phyloP scores from a whole-genome alignment of 2,329 filamentous ascomycete species.

The Xylariomycetidae sp. region DNA sequence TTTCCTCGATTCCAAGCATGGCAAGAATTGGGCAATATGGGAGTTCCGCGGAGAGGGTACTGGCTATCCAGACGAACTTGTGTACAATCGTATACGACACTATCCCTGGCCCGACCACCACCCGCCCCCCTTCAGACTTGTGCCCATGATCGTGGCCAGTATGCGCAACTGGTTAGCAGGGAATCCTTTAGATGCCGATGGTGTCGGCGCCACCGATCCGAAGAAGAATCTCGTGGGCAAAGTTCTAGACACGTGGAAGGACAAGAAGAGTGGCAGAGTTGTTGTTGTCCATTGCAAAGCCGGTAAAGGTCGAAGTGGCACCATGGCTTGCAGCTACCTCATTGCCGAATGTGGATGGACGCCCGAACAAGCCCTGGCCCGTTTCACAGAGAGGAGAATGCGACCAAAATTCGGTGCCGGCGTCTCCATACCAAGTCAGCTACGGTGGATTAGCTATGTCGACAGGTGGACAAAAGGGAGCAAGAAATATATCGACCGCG shows the following conservation, averaged over 20 bases:
- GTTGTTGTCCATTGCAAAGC: constrained; percentile 96
- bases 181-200: constrained; percentile 35
- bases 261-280: constrained; percentile 51
- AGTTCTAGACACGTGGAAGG: constrained; percentile 26
- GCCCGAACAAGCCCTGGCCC: constrained; percentile 45
- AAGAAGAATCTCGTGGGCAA: constrained; percentile 18
- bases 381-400: constrained; percentile 81
- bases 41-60: constrained; percentile 97
- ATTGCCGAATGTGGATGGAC: constrained; percentile 75
- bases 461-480: constrained; percentile 73
- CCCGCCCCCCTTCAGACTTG: constrained; percentile 83
- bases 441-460: constrained; percentile 84
- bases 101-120: constrained; percentile 98
- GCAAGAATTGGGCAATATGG: constrained; percentile 87
- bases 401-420: constrained; percentile 81
- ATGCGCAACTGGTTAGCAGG: constrained; percentile 84
- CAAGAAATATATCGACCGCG: constrained; percentile 77
- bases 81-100: constrained; percentile 80
- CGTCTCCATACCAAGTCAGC: constrained; percentile 87
- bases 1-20: constrained; percentile 84
- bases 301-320: constrained; percentile 90
- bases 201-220: constrained; percentile 8
- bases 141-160: constrained; percentile 83
- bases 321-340: constrained; percentile 80
- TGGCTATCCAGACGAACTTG: constrained; percentile 86